A percentile compares a stretch with the other conserved stretches of the same genome.
Evolutionary conservation across 2,329 filamentous ascomycete species (phyloP).

Genomic region (Chrysoporthe cubensis): DNA sequence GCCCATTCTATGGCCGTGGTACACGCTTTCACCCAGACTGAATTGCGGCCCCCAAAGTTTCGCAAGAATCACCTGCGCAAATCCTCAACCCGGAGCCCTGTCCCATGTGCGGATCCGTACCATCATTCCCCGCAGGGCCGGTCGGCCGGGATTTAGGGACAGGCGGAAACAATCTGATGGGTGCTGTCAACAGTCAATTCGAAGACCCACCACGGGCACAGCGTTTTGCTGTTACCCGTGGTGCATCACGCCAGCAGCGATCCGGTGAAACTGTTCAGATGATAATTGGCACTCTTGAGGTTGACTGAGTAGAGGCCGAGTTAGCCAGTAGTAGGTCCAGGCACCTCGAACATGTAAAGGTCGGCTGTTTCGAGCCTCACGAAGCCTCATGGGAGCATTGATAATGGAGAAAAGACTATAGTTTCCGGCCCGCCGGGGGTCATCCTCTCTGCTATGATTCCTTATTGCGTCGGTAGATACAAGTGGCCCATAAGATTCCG

Average conservation of each 20-base stretch:
- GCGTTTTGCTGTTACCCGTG: neutral
- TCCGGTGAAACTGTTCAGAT: neutral
- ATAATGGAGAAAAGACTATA: neutral
- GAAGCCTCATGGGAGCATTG: neutral
- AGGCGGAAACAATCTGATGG: neutral
- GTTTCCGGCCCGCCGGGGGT: neutral
- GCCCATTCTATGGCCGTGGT: neutral
- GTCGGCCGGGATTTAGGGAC: neutral
- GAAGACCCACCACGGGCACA: neutral
- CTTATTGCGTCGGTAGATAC: neutral
- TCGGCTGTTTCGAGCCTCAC: neutral
- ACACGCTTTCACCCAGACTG: neutral
- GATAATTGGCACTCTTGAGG: neutral
- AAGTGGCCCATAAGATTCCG: neutral
- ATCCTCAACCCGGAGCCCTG: neutral
- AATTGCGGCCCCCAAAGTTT: neutral
- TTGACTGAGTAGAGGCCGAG: neutral
- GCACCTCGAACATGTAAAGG: neutral
- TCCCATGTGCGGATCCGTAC: slow-evolving; percentile 3
- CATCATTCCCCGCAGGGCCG: neutral
- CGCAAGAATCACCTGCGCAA: neutral
- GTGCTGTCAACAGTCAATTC: too few species aligned
- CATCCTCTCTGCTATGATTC: neutral
- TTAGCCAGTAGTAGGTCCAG: neutral
- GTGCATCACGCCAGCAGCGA: neutral